Evolutionary conservation across 2,329 filamentous ascomycete species (phyloP), one percentile per base, ranked within the genome.

Genomic region (Nectriaceae sp.): DNA sequence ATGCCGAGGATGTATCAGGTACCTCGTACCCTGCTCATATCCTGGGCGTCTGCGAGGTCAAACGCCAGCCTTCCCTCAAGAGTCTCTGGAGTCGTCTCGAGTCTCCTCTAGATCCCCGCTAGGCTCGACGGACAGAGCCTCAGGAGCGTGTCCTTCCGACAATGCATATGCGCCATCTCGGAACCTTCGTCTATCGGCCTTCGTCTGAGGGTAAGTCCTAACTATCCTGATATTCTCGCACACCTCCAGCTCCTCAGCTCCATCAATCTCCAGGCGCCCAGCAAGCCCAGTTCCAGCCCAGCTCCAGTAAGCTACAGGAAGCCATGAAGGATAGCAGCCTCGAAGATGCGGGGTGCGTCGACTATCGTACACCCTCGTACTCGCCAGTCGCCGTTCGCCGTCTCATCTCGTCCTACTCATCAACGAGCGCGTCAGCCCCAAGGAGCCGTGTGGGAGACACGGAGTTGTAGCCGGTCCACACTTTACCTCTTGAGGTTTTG

Each of bases 1-100:
- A 60, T 59, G 60, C 60, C 60, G 60, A 63, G 60, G 60, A 61
- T 63, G 55, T 54, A 20, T 39, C 37, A 39, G n/a, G 37, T 21
- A 20, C 37, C 20, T 8, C 24, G 24, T 29, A 6, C 24, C 24
- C 6, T 29, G 24, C 24, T 29, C 24, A 6, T 13, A 29, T 6
- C 24, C 6, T 29, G 6, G 24, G 24, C 13, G 24, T 29, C 6
- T 13, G 24, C 13, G 24, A 29, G 24, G 6, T n/a, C 33, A 36
- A 19, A 10, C 33, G 33, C 26, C 15, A 19, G 16, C 33, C 33
- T 11, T 36, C 8, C 33, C 33, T 36, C 33, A 36, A 36, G 33
- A 36, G 33, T 36, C 33, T 36, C n/a, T 10, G 33, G 33, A 16
- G 33, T 16, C n/a, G 33, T 36, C 33, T 36, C 16, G 13, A n/a